Conservation (phyloP, 352 stramenopile genomes). For the Blastocystis sp. region DNA sequence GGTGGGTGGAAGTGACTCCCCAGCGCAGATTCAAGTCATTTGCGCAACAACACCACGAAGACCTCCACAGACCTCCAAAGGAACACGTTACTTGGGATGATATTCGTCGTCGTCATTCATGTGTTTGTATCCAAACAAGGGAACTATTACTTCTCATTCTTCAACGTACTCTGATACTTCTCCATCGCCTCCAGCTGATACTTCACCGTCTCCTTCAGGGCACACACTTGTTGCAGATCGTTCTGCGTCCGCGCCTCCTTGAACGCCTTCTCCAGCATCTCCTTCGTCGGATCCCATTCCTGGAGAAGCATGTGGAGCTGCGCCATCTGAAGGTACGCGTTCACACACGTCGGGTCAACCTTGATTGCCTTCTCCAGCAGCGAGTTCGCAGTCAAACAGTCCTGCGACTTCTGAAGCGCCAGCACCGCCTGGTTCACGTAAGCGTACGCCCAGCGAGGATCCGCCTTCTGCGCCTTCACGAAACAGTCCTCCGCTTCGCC, state of each 20-base stretch:
- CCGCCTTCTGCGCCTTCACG: conserved; percentile 6
- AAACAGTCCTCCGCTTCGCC: conserved; percentile 28
- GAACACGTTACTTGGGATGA: conserved; percentile 29
- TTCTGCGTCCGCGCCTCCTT: neutral
- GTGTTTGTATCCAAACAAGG: neutral
- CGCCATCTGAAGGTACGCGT: conserved; percentile 17
- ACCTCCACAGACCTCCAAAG: neutral
- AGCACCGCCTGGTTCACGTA: conserved; percentile 37
- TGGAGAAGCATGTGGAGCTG: conserved; percentile 44
- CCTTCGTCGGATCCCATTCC: neutral
- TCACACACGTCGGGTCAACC: conserved; percentile 37
- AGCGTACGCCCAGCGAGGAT: conserved; percentile 19
- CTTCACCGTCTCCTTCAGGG: neutral
- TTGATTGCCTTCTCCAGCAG: conserved; percentile 39
- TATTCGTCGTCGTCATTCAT: neutral
- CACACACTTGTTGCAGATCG: conserved; percentile 10
- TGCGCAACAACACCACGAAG: neutral
- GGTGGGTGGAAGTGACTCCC: too few relatives aligned
- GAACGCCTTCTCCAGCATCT: conserved; percentile 11
- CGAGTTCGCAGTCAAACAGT: conserved; percentile 12
- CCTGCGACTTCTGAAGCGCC: neutral
- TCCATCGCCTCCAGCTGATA: conserved; percentile 20
- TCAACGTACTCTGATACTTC: conserved; percentile 14
- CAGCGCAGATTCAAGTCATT: too few relatives aligned
- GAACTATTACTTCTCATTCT: neutral